Evolutionary conservation across 192 early-diverging fungal species (phyloP), one percentile per base, ranked within the genome.

Genomic region (Diversispora eburnea): DNA sequence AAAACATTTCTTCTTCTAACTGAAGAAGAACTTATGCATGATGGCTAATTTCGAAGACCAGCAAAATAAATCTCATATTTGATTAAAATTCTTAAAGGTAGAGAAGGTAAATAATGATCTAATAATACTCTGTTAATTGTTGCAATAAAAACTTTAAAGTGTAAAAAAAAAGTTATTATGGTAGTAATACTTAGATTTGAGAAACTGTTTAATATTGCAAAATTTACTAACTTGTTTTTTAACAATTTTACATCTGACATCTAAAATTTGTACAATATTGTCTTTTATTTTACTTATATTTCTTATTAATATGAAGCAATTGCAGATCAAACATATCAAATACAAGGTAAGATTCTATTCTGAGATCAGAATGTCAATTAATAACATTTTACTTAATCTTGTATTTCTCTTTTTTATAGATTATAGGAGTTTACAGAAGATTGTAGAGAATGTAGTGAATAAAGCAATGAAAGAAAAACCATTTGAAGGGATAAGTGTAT

Each of bases 91-190:
- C n/a, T 71, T 51, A 68, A 68, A 54, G 70, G 70, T 12, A 56
- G 12, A 56, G 10, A 71, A 60, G 70, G 70, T 71, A 71, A 71
- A n/a, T n/a, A n/a, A n/a, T 59, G 42, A 60, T n/a, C 43, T 43
- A 59, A 71, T 71, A 71, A 59, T 71, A 43, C 67, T n/a, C 42
- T 66, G 49, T 70, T 70, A 25, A 70, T 59, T 59, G 56, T 57
- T 17, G 41, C 15, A 52, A 52, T 67, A 52, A 66, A 46, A 67
- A 67, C 42, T 45, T 33, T 43, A 20, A 33, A 67, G n/a, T n/a
- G n/a, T 3, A 43, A 12, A 51, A 51, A 51, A 48, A 51, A 67
- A 33, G 19, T 51, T 67, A 33, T 67, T 41, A 5, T 15, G 19
- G 65, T 51, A 17, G 48, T 13, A 33, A 41, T 41, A 49, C 49